Conservation (phyloP, 192 early-diverging fungal genomes). For the Neocallimastix lanati region DNA sequence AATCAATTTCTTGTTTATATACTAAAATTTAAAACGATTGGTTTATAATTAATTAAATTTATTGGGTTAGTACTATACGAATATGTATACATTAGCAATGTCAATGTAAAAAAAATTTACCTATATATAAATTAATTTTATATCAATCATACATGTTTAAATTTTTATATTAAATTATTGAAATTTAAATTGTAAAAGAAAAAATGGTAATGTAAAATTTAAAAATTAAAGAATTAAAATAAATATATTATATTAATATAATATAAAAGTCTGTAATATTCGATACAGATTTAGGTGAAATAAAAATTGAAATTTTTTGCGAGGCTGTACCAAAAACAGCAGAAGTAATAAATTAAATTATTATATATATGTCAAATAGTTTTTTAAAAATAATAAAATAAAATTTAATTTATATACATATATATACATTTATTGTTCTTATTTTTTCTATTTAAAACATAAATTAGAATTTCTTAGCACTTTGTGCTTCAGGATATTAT, state of each 20-base stretch:
- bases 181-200: no score
- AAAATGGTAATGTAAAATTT: no score
- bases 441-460: conserved; percentile 1
- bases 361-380: no score
- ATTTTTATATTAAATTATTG: no score
- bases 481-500: conserved; percentile 90
- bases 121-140: no score
- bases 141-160: no score
- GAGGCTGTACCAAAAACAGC: conserved; percentile 63
- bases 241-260: not conserved
- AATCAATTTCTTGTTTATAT: not conserved
- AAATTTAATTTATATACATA: not conserved
- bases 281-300: conserved; percentile 80
- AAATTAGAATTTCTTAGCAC: conserved; percentile 75
- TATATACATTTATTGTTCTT: not conserved
- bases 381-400: no score
- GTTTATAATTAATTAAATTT: not conserved
- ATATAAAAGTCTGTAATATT: conserved; percentile 50
- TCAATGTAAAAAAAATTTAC: no score
- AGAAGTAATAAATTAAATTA: conserved; percentile 31
- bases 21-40: not conserved
- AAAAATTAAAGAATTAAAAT: no score
- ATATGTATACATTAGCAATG: not conserved
- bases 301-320: conserved; percentile 87
- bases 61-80: not conserved